A percentile compares a stretch with the other conserved stretches of the same genome.
These are phyloP conservation scores for Malus asiatica DNA, from an alignment of 306 rosid genomes.

Conservation along the genomic window DNA sequence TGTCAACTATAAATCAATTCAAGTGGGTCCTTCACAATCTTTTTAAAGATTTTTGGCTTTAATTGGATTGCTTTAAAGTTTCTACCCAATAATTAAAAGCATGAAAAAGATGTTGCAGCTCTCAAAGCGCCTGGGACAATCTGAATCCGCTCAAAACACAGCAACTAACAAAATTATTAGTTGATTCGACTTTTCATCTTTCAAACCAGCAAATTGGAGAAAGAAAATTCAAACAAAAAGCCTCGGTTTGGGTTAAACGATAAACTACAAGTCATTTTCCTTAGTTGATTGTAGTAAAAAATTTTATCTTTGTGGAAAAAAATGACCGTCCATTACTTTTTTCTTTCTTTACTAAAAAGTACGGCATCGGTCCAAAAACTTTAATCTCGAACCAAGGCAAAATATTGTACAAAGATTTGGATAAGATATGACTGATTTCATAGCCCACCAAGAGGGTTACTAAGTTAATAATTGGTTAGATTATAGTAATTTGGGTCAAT, in stretches of 20 bases:
- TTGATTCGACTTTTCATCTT: not conserved
- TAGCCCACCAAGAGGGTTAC: not conserved
- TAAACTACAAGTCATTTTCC: not conserved
- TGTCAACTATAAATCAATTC: not conserved
- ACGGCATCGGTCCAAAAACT: not conserved
- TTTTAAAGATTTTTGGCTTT: not conserved
- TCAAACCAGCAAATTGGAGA: not conserved
- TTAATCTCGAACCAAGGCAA: not conserved
- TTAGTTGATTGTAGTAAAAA: not conserved
- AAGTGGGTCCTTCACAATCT: not conserved
- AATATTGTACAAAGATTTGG: not conserved
- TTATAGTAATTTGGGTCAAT: not conserved
- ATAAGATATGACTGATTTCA: conserved; percentile 2
- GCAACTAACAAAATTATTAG: not conserved
- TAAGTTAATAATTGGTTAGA: not conserved
- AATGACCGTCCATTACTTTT: not conserved
- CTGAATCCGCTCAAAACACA: not conserved
- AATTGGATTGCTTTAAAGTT: not conserved
- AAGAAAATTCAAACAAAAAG: too few relatives aligned
- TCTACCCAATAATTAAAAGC: not conserved
- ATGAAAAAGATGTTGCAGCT: not conserved
- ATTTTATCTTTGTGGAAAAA: not conserved
- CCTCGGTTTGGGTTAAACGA: too few relatives aligned
- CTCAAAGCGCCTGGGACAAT: not conserved
- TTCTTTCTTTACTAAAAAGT: not conserved